phyloP scores from a whole-genome alignment of 148 eudicot genomes.

The Heliamphora exappendiculata region DNA sequence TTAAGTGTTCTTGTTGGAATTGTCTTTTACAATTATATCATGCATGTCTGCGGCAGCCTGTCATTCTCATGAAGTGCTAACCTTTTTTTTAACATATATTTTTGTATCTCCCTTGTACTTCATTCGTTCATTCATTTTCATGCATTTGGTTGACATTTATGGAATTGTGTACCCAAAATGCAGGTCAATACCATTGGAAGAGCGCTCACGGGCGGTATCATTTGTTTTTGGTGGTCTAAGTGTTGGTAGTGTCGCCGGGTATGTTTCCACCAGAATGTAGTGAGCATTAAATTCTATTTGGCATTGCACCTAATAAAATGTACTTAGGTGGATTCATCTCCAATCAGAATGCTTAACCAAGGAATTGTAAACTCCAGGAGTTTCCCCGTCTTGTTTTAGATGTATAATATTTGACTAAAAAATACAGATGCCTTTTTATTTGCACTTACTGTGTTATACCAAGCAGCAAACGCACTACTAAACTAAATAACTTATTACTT shows the following conservation, averaged over 20 bases:
- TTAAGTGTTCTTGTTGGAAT: neutral
- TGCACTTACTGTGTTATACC: neutral
- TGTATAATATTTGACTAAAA: neutral
- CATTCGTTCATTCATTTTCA: neutral
- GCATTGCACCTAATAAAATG: neutral
- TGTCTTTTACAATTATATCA: neutral
- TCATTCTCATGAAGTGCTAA: neutral
- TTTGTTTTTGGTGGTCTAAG: constrained; percentile 98
- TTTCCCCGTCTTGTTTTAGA: neutral
- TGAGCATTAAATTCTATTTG: neutral
- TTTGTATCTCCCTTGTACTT: neutral
- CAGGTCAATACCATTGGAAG: constrained; percentile 89
- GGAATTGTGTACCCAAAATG: constrained; percentile 7
- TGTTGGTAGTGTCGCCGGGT: constrained; percentile 96
- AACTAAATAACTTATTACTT: too few relatives aligned
- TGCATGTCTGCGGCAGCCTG: too few relatives aligned
- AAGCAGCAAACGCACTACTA: too few relatives aligned
- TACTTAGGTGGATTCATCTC: neutral
- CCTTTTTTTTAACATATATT: neutral
- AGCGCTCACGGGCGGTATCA: constrained; percentile 94
- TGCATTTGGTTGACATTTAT: neutral
- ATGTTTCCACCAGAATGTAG: constrained; percentile 19
- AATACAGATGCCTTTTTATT: too few relatives aligned
- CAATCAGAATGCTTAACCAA: neutral
- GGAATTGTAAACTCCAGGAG: neutral